These are phyloP conservation scores for Phytophthora sp. DNA, from an alignment of 352 stramenopile genomes.

Conservation along the genomic window DNA sequence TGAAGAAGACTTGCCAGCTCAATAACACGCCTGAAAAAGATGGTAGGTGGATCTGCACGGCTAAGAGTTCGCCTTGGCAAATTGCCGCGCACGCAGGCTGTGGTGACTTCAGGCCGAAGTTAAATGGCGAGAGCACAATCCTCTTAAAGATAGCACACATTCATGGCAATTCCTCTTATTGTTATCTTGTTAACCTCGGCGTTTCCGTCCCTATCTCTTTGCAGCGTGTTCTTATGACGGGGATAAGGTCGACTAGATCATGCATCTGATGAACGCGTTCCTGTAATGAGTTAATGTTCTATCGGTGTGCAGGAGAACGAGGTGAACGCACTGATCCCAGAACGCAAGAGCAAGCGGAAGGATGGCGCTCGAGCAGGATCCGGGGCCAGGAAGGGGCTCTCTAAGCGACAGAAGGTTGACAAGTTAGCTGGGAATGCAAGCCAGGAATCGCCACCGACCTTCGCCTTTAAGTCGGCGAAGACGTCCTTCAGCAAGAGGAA, in stretches of 20 bases:
- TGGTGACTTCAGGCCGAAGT: no score
- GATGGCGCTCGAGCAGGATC: background rate
- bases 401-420: slow-evolving; percentile 22
- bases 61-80: background rate
- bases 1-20: slow-evolving; percentile 41
- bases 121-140: no score
- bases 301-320: slow-evolving; percentile 38
- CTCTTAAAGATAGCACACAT: slow-evolving; percentile 1
- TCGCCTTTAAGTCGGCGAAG: slow-evolving; percentile 54
- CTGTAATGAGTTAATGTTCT: background rate
- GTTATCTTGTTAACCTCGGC: background rate
- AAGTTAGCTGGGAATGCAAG: slow-evolving; percentile 5
- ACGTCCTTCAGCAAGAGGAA: slow-evolving; percentile 57
- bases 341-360: slow-evolving; percentile 26
- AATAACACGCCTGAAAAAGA: slow-evolving; percentile 40
- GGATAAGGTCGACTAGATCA: slow-evolving; percentile 23
- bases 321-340: slow-evolving; percentile 22
- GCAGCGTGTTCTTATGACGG: slow-evolving; percentile 28
- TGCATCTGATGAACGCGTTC: background rate
- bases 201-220: slow-evolving; percentile 11
- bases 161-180: no score
- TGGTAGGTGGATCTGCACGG: slow-evolving; percentile 10
- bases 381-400: slow-evolving; percentile 17
- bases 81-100: no score
- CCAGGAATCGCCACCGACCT: slow-evolving; percentile 60